Evolutionary conservation across 2,329 filamentous ascomycete species (phyloP).

Genomic region (Hymenoscyphus fructigenus): DNA sequence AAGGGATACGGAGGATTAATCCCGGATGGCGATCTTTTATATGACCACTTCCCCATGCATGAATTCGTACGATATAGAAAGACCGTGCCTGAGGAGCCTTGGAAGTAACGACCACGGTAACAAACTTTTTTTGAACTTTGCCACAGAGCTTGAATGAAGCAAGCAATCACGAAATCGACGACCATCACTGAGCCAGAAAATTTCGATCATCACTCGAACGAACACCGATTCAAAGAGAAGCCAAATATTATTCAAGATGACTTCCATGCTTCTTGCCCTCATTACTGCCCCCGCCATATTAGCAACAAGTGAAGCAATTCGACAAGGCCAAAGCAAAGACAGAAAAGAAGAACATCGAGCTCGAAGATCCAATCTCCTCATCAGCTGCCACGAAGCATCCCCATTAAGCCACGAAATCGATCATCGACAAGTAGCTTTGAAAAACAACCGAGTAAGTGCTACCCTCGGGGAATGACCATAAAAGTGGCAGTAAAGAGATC

Average conservation of each 20-base stretch:
- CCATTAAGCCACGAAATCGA: conserved; percentile 45
- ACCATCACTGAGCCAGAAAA: neutral
- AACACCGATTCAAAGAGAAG: neutral
- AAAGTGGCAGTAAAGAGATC: too few species aligned
- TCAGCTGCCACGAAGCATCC: conserved; percentile 46
- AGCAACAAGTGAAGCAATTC: conserved; percentile 49
- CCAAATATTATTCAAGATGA: conserved; percentile 15
- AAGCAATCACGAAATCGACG: neutral
- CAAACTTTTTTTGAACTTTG: neutral
- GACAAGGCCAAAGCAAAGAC: conserved; percentile 49
- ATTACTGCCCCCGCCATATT: conserved; percentile 43
- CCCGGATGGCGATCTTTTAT: conserved; percentile 19
- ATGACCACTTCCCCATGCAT: conserved; percentile 18
- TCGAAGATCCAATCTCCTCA: conserved; percentile 48
- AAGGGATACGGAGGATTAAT: neutral
- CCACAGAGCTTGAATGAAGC: neutral
- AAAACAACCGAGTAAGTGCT: conserved; percentile 42
- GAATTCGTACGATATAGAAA: conserved; percentile 10
- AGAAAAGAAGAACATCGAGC: conserved; percentile 50
- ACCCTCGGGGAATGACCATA: neutral
- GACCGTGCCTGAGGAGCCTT: neutral
- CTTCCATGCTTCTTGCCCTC: conserved; percentile 25
- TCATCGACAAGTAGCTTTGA: conserved; percentile 45
- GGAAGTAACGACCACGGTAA: neutral
- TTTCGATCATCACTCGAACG: neutral